Percentiles rank a stretch among this genome's conserved stretches.
These are phyloP conservation scores for Venturia nashicola DNA, from an alignment of 2,329 filamentous ascomycete species.

Conservation along the genomic window DNA sequence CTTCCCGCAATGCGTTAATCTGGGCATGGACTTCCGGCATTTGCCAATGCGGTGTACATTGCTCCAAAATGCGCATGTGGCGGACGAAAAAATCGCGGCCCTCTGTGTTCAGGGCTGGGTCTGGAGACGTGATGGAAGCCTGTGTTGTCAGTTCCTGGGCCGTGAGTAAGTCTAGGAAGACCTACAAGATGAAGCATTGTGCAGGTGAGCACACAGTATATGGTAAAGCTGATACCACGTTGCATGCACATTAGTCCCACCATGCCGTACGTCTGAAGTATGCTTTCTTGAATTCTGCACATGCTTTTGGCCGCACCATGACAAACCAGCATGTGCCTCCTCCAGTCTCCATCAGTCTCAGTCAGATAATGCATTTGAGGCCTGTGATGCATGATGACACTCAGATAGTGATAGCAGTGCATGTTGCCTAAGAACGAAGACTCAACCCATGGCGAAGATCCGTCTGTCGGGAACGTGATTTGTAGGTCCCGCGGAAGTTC, in stretches of 20 bases:
- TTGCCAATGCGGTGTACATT: conserved; percentile 69
- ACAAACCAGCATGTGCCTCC: conserved; percentile 74
- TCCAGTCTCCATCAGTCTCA: conserved; percentile 73
- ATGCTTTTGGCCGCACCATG: conserved; percentile 75
- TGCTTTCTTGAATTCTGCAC: conserved; percentile 75
- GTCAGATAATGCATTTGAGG: conserved; percentile 68
- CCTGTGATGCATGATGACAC: conserved; percentile 74
- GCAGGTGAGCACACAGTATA: conserved; percentile 85
- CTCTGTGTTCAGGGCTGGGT: conserved; percentile 74
- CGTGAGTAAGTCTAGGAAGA: conserved; percentile 14
- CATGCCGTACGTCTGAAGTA: conserved; percentile 64
- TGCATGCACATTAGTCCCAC: conserved; percentile 83
- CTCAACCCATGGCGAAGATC: conserved; percentile 69
- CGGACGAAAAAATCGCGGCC: conserved; percentile 81
- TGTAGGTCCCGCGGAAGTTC: conserved; percentile 69
- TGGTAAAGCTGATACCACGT: conserved; percentile 84
- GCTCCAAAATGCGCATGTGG: conserved; percentile 88
- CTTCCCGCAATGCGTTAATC: conserved; percentile 77
- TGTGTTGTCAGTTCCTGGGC: conserved; percentile 25
- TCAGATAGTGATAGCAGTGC: conserved; percentile 79
- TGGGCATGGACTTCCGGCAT: conserved; percentile 85
- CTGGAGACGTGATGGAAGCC: conserved; percentile 88
- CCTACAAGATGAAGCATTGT: conserved; percentile 86
- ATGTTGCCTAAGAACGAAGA: conserved; percentile 83
- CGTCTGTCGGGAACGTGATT: conserved; percentile 65